Conservation (phyloP, 257 asterid species). For the Nicotiana tomentosiformis region DNA sequence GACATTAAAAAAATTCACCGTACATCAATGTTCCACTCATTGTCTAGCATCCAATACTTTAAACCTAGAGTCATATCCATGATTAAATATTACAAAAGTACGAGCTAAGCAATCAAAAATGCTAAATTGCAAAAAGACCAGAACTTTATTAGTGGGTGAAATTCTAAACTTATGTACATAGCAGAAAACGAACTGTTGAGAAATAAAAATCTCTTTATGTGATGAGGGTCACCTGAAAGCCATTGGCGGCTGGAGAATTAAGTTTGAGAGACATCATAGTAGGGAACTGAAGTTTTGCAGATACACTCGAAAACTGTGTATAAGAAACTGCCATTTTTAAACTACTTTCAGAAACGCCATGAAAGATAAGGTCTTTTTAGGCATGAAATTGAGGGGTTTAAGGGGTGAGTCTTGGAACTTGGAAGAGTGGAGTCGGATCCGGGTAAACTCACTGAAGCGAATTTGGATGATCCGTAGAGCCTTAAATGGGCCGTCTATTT, state of each 20-base stretch:
- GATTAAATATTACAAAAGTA: neutral
- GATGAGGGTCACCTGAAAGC: slow-evolving; percentile 31
- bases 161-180: neutral
- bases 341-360: neutral
- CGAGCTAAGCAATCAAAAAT: neutral
- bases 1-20: neutral
- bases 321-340: neutral
- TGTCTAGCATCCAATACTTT: neutral
- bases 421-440: neutral
- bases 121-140: neutral
- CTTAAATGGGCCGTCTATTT: neutral
- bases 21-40: neutral
- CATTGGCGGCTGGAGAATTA: slow-evolving; percentile 36
- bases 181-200: neutral
- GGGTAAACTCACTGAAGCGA: neutral
- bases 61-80: neutral
- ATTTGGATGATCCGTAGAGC: neutral
- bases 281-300: neutral
- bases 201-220: neutral
- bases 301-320: neutral
- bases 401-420: neutral
- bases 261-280: slow-evolving; percentile 47
- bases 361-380: slow-evolving; percentile 3
- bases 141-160: neutral
- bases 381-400: neutral